Evolutionary conservation across 148 eudicot species (phyloP).

Genomic region (Amaranthus palmeri): DNA sequence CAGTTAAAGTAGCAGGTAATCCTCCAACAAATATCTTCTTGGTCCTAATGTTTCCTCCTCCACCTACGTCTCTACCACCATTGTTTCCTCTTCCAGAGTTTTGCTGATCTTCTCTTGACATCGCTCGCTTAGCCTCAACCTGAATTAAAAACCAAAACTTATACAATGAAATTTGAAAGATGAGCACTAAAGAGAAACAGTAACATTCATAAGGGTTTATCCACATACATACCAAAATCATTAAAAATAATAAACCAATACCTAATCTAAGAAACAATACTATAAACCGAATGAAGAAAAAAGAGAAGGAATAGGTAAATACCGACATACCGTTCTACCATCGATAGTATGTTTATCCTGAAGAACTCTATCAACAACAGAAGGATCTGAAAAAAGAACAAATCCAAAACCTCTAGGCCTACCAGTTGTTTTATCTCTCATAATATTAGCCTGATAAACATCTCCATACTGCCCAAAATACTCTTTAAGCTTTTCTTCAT

Average conservation of each 20-base stretch:
- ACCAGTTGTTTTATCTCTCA: constrained; percentile 70
- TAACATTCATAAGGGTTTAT: too few relatives aligned
- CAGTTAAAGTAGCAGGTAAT: constrained; percentile 72
- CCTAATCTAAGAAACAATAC: too few relatives aligned
- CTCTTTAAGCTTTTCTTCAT: constrained; percentile 67
- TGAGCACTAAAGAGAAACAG: too few relatives aligned
- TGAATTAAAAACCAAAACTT: constrained; percentile 22
- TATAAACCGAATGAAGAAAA: too few relatives aligned
- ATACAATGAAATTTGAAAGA: neutral
- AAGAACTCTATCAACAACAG: constrained; percentile 68
- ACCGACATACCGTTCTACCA: constrained; percentile 79
- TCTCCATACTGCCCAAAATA: constrained; percentile 71
- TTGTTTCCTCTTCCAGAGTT: constrained; percentile 38
- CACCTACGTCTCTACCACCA: constrained; percentile 47
- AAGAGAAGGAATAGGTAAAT: too few relatives aligned
- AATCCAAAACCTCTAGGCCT: constrained; percentile 90
- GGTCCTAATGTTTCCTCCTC: constrained; percentile 60
- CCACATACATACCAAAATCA: too few relatives aligned
- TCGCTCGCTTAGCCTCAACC: constrained; percentile 96
- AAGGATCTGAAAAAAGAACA: constrained; percentile 80
- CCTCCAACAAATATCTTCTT: constrained; percentile 99
- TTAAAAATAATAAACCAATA: too few relatives aligned
- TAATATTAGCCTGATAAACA: constrained; percentile 64
- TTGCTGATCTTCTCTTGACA: constrained; percentile 93
- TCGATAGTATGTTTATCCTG: constrained; percentile 72